These are phyloP conservation scores for Calonectria henricotiae DNA, from an alignment of 2,329 filamentous ascomycete genomes.

Conservation along the genomic window DNA sequence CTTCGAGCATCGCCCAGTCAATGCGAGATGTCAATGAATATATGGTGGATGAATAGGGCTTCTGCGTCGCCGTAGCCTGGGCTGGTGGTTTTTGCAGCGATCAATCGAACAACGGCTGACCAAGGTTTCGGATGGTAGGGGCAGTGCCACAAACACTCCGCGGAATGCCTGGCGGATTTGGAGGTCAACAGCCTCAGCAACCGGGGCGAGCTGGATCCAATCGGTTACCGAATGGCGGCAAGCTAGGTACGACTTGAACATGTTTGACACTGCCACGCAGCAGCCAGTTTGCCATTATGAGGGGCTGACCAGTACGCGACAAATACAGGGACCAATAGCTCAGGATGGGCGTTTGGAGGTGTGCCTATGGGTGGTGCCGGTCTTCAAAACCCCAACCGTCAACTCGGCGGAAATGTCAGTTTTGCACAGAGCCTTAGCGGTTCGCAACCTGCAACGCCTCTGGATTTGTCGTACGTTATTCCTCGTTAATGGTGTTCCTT, in stretches of 20 bases:
- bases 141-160: constrained; percentile 75
- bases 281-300: constrained; percentile 28
- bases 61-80: constrained; percentile 30
- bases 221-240: constrained; percentile 77
- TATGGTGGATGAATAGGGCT: constrained; percentile 20
- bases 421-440: constrained; percentile 78
- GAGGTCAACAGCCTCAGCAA: constrained; percentile 71
- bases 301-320: constrained; percentile 47
- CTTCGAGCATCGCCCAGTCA: constrained; percentile 36
- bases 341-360: constrained; percentile 76
- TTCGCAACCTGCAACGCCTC: constrained; percentile 74
- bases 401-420: constrained; percentile 74
- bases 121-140: constrained; percentile 60
- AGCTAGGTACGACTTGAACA: constrained; percentile 68
- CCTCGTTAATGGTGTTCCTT: constrained; percentile 12
- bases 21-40: constrained; percentile 41
- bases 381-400: constrained; percentile 69
- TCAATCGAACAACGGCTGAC: constrained; percentile 53
- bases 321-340: constrained; percentile 66
- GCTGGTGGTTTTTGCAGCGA: constrained; percentile 38
- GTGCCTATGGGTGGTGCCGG: constrained; percentile 74
- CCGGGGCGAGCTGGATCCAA: constrained; percentile 69
- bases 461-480: constrained; percentile 77
- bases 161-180: constrained; percentile 75
- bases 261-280: constrained; percentile 24